Percentiles rank a stretch among this genome's conserved stretches.
These are phyloP conservation scores for Fraxinus excelsior DNA, from an alignment of 257 asterid species.

Conservation along the genomic window DNA sequence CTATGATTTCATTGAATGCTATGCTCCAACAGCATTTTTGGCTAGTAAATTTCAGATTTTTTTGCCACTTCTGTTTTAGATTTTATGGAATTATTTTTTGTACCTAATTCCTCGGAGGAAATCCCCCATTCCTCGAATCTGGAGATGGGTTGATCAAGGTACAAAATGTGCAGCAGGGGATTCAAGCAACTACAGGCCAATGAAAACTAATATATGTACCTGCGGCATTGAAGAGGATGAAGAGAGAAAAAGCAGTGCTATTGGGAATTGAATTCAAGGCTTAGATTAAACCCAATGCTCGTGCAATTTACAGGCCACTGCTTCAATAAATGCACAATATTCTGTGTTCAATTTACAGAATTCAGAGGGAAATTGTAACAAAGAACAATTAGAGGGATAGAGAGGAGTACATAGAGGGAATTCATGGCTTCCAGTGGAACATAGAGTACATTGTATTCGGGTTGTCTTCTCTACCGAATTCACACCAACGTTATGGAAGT, in stretches of 20 bases:
- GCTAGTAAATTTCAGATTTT: slow-evolving; percentile 15
- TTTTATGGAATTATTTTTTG: not conserved
- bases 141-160: slow-evolving; percentile 5
- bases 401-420: slow-evolving; percentile 26
- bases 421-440: slow-evolving; percentile 45
- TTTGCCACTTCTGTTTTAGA: slow-evolving; percentile 5
- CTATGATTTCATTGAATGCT: slow-evolving; percentile 30
- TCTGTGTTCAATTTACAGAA: slow-evolving; percentile 20
- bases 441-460: not conserved
- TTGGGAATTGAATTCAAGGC: slow-evolving; percentile 37
- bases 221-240: slow-evolving; percentile 45
- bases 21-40: slow-evolving; percentile 10
- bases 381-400: not conserved
- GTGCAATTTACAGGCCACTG: slow-evolving; percentile 48
- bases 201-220: slow-evolving; percentile 35
- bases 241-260: slow-evolving; percentile 24
- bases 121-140: not conserved
- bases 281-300: slow-evolving; percentile 45
- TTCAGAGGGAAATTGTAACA: not conserved
- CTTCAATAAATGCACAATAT: slow-evolving; percentile 24
- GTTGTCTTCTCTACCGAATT: not conserved
- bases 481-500: not conserved
- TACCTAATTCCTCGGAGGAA: slow-evolving; percentile 5
- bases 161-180: slow-evolving; percentile 9
- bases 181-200: not conserved